phyloP scores from a whole-genome alignment of 2,329 filamentous ascomycete genomes.

The Trichoderma asperellum region DNA sequence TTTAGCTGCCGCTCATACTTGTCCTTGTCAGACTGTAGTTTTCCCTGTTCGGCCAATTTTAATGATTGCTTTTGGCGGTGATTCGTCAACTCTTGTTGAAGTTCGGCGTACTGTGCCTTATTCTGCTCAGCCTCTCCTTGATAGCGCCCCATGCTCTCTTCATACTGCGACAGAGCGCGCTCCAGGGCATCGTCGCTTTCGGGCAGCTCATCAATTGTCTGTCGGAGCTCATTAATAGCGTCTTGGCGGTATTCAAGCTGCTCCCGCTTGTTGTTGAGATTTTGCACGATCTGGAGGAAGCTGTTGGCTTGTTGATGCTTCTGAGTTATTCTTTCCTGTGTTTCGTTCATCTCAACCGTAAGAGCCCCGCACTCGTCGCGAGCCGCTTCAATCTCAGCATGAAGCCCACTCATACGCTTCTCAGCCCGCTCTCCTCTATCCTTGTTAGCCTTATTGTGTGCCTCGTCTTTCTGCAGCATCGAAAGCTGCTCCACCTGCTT shows the following conservation, averaged over 20 bases:
- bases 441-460: conserved; percentile 80
- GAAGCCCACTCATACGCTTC: conserved; percentile 66
- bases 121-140: conserved; percentile 65
- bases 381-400: conserved; percentile 67
- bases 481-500: conserved; percentile 76
- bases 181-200: conserved; percentile 79
- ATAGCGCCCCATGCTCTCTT: conserved; percentile 71
- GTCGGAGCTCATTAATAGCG: conserved; percentile 70
- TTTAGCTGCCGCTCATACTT: conserved; percentile 81
- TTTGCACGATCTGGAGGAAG: conserved; percentile 73
- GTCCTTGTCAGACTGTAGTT: conserved; percentile 82
- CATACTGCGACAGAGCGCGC: conserved; percentile 74
- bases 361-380: conserved; percentile 62
- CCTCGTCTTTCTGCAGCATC: conserved; percentile 73
- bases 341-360: conserved; percentile 63
- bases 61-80: conserved; percentile 53
- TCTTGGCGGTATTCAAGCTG: conserved; percentile 71
- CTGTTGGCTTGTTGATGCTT: conserved; percentile 74
- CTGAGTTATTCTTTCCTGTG: conserved; percentile 61
- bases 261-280: conserved; percentile 75
- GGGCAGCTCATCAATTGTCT: conserved; percentile 74
- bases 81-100: conserved; percentile 56
- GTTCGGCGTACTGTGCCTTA: conserved; percentile 65
- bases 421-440: conserved; percentile 76
- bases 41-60: conserved; percentile 70